Base-by-base conservation (phyloP, 805 yeast species). In the Myxozyma neglecta region DNA sequence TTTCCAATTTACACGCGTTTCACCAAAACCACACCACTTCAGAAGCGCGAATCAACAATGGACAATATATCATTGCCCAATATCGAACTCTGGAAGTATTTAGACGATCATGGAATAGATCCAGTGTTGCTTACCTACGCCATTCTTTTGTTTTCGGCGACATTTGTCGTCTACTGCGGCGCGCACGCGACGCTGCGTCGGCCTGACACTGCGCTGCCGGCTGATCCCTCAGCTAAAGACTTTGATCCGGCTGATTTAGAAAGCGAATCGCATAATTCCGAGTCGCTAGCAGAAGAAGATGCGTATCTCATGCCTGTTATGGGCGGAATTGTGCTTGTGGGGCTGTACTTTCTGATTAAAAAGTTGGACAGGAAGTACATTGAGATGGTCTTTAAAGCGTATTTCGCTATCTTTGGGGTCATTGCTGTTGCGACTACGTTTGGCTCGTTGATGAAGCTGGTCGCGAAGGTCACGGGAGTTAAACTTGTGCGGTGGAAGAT, bases 221-320 rank as follows among this genome's bases (percentile, higher is more conserved):
- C 74, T 1, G 71, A 71, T 59, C 58, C 64, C 32, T 49, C 50
- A 4, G 67, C 67, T 16, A 56, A 56, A 20, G 50, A 61, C 6
- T 71, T 70, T 56, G 70, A 71, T 51, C 66, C 72, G 5, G 50
- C 59, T 10, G 74, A 71, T 58, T 47, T 68, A 43, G 45, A 48
- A 6, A 37, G 29, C 29, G 29, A 49, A 14, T 56, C 44, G 50
- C 44, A 53, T 35, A 45, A 42, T 57, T 56, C 46, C 18, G 64
- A 51, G 62, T 48, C 51, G 39, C 39, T 71, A 7, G 64, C 59
- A 18, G 74, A 69, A 20, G 71, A 68, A 53, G 75, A 71, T 50
- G 85, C 81, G 0, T 44, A 77, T 5, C 16, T 72, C 3, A 67
- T 82, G 70, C 87, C 88, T 0, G 58, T 84, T 5, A 13, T 77